Evolutionary conservation across 257 asterid genomes (phyloP).

Genomic region (Solanum paucissectum): DNA sequence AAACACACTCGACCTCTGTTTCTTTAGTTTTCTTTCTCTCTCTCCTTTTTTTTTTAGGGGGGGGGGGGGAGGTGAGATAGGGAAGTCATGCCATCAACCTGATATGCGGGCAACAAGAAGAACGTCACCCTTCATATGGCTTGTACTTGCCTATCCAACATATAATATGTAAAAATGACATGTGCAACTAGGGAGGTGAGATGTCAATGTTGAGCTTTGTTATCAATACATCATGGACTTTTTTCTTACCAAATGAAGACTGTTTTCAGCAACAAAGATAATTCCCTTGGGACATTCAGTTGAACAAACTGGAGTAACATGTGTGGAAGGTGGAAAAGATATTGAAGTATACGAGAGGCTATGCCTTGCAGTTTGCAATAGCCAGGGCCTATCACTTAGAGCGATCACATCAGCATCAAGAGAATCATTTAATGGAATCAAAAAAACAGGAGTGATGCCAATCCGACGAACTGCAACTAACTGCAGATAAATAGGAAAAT

Average conservation of each 20-base stretch:
- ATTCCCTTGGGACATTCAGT: conserved; percentile 84
- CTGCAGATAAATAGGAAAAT: conserved; percentile 55
- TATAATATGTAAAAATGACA: background rate
- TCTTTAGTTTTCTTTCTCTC: background rate
- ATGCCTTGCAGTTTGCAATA: conserved; percentile 90
- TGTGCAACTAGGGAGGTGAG: background rate
- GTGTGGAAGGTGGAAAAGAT: conserved; percentile 92
- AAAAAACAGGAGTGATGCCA: conserved; percentile 90
- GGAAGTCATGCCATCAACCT: background rate
- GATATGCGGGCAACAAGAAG: background rate
- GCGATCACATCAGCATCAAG: conserved; percentile 82
- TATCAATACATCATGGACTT: background rate
- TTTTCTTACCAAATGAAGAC: conserved; percentile 78
- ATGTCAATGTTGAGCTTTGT: background rate
- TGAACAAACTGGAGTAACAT: conserved; percentile 91
- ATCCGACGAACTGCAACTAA: conserved; percentile 92
- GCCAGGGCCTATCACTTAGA: conserved; percentile 99
- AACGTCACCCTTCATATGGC: background rate
- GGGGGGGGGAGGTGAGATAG: background rate
- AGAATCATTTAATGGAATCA: conserved; percentile 75
- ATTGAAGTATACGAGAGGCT: conserved; percentile 90
- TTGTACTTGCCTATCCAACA: background rate
- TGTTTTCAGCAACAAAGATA: conserved; percentile 86
- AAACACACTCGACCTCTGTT: background rate
- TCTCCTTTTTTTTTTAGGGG: background rate